Base-by-base conservation (phyloP, 345 rosid species). In the Heritiera littoralis region DNA sequence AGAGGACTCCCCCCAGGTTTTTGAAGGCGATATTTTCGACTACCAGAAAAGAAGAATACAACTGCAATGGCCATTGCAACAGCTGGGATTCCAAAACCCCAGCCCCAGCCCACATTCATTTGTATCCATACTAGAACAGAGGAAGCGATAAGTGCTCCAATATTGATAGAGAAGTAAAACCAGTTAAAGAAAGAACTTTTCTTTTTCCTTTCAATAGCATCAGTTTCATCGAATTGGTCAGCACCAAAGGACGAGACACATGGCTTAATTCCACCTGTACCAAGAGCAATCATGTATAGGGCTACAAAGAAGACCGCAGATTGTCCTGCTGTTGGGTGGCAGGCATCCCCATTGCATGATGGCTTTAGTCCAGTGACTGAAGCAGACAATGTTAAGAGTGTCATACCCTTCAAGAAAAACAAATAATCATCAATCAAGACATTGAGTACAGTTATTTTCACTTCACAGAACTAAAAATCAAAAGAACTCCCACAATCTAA, bases 231-330 rank as follows among this genome's bases (percentile, higher is more conserved):
- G 61, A 96, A 96, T 78, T 94, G 99, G 80, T 96, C 99, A 0
- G 99, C 99, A 30, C 97, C 99, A 48, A 94, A 93, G 76, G 99
- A 96, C 8, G 98, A 96, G 65, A 96, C 97, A 71, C 99, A 96
- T 11, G 99, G 98, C 82, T 96, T 96, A 82, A 96, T 96, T 64
- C 98, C 98, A 15, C 99, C 99, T 5, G 97, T 94, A 65, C 97
- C 99, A 4, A 96, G 91, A 78, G 99, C 98, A 15, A 96, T 94
- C 88, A 94, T 46, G 79, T 94, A 94, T 51, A 96, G 91, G 1
- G 97, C 95, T 30, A 85, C 69, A 58, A 94, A 94, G 89, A 85
- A 88, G 43, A 80, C 84, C 18, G 93, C 94, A 0, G 78, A 78
- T 68, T 92, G 93, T 41, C 72, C 76, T 10, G 81, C 41, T 35